These are phyloP conservation scores for Apophysomyces trapeziformis DNA, from an alignment of 371 early-diverging fungal species.

Conservation along the genomic window DNA sequence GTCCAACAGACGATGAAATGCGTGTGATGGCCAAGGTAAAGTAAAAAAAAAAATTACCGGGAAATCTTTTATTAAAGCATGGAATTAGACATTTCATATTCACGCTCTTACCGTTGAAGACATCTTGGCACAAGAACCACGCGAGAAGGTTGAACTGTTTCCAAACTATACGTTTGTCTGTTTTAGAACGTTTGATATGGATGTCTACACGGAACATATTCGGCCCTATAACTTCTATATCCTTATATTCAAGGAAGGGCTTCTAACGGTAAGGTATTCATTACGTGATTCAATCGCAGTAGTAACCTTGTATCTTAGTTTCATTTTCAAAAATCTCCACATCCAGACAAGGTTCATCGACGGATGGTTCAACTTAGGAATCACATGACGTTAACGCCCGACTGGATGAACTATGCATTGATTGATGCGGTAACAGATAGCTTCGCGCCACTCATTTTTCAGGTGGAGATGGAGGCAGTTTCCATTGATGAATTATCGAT, in stretches of 20 bases:
- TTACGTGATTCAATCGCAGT: conserved; percentile 8
- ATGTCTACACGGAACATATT: conserved; percentile 48
- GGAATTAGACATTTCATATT: conserved; percentile 55
- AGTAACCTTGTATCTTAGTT: conserved; percentile 26
- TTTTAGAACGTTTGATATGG: conserved; percentile 70
- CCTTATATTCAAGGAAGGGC: conserved; percentile 71
- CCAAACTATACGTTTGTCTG: conserved; percentile 73
- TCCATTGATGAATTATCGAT: conserved; percentile 87
- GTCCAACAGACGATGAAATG: conserved; percentile 85
- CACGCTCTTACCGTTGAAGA: conserved; percentile 81
- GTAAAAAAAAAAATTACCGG: neutral
- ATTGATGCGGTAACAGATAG: conserved; percentile 84
- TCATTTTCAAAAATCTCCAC: conserved; percentile 39
- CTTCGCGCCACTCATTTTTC: conserved; percentile 73
- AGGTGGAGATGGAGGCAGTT: conserved; percentile 86
- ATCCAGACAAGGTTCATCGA: conserved; percentile 37
- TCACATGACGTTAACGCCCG: conserved; percentile 51
- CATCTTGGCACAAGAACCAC: conserved; percentile 69
- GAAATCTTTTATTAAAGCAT: neutral
- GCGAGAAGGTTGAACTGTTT: conserved; percentile 79
- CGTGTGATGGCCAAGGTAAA: conserved; percentile 63
- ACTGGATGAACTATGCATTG: conserved; percentile 85
- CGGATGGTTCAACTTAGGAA: conserved; percentile 45
- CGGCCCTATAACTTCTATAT: conserved; percentile 82
- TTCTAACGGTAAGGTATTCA: conserved; percentile 50